Base-by-base conservation (phyloP, 2,329 filamentous ascomycete species). In the Ophiocordyceps camponoti-leonardi region DNA sequence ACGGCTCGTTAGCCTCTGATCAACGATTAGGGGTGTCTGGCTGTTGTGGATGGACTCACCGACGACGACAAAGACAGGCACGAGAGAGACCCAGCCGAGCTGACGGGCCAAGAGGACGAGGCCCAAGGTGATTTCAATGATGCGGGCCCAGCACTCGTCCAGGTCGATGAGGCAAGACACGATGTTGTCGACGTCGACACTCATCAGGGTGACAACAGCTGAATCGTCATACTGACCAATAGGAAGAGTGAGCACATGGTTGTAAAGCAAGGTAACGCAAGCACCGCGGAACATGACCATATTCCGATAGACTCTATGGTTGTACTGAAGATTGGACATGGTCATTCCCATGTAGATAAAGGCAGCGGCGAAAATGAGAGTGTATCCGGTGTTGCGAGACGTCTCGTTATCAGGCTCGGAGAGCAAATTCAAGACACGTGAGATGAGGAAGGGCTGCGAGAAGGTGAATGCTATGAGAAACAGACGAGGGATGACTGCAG, bases 371-470 rank as follows among this genome's bases (percentile, higher is more conserved):
- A 43, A 48, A n/a, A 53, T 50, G 19, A 53, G 41, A 16, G 43
- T 45, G 28, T 49, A 50, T 12, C 47, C 46, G 11, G 41, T 46
- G 43, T 43, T 49, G 31, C 43, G 19, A 20, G 42, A 6, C 1
- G 40, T 4, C 18, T 37, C 2, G 28, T 35, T 33, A 18, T 44
- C 44, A 22, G 47, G 41, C 28, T 47, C 40, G 7, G 42, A 19
- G 10, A 48, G 23, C 30, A 48, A 41, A n/a, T 31, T 19, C 41
- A 48, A 22, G 16, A 48, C 42, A 4, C 44, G 33, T 3, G 37
- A 42, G 13, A 61, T 55, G 1, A 61, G 50, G 26, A 61, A 55
- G 2, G 58, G 58, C 43, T 59, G 58, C 0, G 53, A 45, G 48
- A 61, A 61, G 8, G 50, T 57, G 23, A 60, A 57, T 5, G 48